phyloP scores from a whole-genome alignment of 257 asterid species.

The Mitragyna speciosa region DNA sequence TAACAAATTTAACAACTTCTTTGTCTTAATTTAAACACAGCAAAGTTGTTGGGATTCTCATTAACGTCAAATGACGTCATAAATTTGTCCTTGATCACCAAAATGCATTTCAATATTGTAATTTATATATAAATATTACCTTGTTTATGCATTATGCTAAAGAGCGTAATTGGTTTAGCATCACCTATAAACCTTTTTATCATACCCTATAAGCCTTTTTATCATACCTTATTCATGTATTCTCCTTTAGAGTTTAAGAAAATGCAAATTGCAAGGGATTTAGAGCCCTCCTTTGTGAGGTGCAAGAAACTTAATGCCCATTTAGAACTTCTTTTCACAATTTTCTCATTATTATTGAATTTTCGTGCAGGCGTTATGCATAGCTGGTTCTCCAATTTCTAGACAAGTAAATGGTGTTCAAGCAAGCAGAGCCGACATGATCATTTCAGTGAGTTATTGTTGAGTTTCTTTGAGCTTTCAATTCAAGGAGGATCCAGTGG shows the following conservation, averaged over 20 bases:
- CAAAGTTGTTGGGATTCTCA: not conserved
- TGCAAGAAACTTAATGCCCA: not conserved
- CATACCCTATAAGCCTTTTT: not conserved
- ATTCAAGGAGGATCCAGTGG: slow-evolving; percentile 15
- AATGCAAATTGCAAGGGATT: not conserved
- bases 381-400: slow-evolving; percentile 53
- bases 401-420: slow-evolving; percentile 87
- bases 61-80: too few relatives aligned
- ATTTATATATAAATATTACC: not conserved
- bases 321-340: not conserved
- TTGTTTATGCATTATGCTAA: not conserved
- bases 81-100: too few relatives aligned
- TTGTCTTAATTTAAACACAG: not conserved
- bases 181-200: not conserved
- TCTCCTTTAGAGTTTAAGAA: not conserved
- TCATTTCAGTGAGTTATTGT: slow-evolving; percentile 73
- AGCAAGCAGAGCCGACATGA: slow-evolving; percentile 85
- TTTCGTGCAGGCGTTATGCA: slow-evolving; percentile 67
- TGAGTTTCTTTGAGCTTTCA: slow-evolving; percentile 10
- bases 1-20: not conserved
- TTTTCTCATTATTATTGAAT: not conserved
- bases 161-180: not conserved
- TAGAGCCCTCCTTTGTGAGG: not conserved
- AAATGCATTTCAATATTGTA: too few relatives aligned
- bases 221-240: not conserved